Percentiles rank a stretch among this genome's conserved stretches.
phyloP scores from a whole-genome alignment of 73 alveolate species.

The Paramecium tetraurelia region DNA sequence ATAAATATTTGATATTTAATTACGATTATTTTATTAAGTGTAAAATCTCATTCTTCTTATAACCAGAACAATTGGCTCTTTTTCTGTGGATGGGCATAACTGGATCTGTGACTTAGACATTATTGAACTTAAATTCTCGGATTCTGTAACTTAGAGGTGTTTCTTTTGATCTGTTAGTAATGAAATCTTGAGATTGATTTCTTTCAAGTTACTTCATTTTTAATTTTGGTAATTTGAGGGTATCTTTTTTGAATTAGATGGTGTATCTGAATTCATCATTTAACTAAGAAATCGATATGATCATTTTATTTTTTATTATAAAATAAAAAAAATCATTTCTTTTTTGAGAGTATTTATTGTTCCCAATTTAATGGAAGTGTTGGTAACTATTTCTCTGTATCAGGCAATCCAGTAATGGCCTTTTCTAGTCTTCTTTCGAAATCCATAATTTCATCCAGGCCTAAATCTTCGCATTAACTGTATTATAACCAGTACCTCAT shows the following conservation, averaged over 20 bases:
- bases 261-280: background rate
- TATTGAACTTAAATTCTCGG: background rate
- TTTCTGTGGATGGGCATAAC: background rate
- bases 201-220: background rate
- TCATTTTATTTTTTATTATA: background rate
- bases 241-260: background rate
- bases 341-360: background rate
- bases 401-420: background rate
- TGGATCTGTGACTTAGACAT: background rate
- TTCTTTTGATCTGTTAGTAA: background rate
- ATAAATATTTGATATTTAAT: background rate
- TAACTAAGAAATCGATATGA: background rate
- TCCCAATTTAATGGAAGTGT: background rate
- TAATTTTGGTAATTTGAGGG: background rate
- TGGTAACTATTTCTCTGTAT: background rate
- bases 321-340: background rate
- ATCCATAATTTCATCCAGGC: background rate
- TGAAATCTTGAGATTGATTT: background rate
- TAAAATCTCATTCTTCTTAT: background rate
- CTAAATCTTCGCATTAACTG: background rate
- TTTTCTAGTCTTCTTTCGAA: constrained; percentile 20
- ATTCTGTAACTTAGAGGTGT: background rate
- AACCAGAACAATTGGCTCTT: background rate
- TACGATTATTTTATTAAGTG: background rate
- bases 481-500: background rate